These are phyloP conservation scores for Pyricularia sp. DNA, from an alignment of 2,329 filamentous ascomycete species.

Conservation along the genomic window DNA sequence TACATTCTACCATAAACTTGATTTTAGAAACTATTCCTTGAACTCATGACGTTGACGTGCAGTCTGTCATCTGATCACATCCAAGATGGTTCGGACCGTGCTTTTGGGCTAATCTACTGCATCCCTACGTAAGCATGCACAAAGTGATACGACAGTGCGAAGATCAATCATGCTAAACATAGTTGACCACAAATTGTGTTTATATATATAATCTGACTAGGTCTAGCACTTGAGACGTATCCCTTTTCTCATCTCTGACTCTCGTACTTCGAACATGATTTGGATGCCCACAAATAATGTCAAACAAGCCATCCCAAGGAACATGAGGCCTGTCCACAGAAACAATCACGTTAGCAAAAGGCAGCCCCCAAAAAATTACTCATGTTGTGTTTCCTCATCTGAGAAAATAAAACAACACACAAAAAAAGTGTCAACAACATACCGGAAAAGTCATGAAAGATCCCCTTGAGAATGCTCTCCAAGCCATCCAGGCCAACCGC, in stretches of 20 bases:
- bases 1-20: neutral
- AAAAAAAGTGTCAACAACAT: slow-evolving; percentile 17
- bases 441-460: slow-evolving; percentile 67
- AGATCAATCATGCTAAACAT: neutral
- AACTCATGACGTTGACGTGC: neutral
- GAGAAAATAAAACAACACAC: neutral
- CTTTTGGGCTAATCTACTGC: neutral
- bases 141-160: neutral
- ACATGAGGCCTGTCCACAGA: slow-evolving; percentile 50
- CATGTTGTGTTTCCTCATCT: neutral
- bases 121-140: neutral
- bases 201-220: neutral
- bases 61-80: neutral
- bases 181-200: neutral
- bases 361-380: neutral
- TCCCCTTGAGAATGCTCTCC: slow-evolving; percentile 63
- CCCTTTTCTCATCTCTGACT: slow-evolving; percentile 73
- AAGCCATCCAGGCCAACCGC: slow-evolving; percentile 85
- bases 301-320: slow-evolving; percentile 61
- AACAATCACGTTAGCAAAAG: slow-evolving; percentile 12
- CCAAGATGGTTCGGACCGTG: neutral
- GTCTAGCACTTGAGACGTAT: slow-evolving; percentile 66
- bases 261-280: slow-evolving; percentile 92
- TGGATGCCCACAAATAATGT: slow-evolving; percentile 78
- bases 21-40: neutral